Base-by-base conservation (phyloP, 176 grass and related monocot genomes). In the Calamus simplicifolius region DNA sequence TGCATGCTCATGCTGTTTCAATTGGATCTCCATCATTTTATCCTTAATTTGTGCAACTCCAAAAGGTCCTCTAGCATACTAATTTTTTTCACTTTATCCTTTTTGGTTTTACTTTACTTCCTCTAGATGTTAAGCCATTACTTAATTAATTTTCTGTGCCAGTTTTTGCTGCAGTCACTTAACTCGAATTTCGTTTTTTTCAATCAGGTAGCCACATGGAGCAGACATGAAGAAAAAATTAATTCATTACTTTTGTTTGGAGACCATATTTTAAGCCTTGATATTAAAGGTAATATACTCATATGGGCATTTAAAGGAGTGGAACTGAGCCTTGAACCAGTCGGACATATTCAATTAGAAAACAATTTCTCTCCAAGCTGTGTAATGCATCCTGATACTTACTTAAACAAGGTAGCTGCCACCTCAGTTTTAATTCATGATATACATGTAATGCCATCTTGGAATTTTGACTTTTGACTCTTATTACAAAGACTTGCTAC, bases 371-470 rank as follows among this genome's bases (percentile, higher is more conserved):
- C 79, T 18, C 93, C 93, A 56, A 88, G 80, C 51, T 92, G 93
- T 68, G 73, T 92, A 54, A 80, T 85, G 72, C 93, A 97, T 80
- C 93, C 93, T 10, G 93, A 97, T 85, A 91, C 93, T 80, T 97
- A 97, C 49, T 79, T 97, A 52, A 97, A 97, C 69, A 97, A 97
- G 87, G 93, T 87, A 63, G 52, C 58, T 76, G 48, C 48, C 79
- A 15, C 10, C 35, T 43, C 10, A 43, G 35, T 43, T 43, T 43
- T 43, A 43, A 43, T 43, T 13, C 35, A 7, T 43, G 35, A 43
- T 43, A 2, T 5, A 43, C 35, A 43, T 10, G 35, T 2, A 10
- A 13, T 43, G 35, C 35, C 35, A 43, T 43, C 35, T 12, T 43
- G 35, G 35, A 43, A 43, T 43, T 43, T 38, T 38, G 7, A 12